These are phyloP conservation scores for Datura wrightii DNA, from an alignment of 257 asterid species.

Conservation along the genomic window DNA sequence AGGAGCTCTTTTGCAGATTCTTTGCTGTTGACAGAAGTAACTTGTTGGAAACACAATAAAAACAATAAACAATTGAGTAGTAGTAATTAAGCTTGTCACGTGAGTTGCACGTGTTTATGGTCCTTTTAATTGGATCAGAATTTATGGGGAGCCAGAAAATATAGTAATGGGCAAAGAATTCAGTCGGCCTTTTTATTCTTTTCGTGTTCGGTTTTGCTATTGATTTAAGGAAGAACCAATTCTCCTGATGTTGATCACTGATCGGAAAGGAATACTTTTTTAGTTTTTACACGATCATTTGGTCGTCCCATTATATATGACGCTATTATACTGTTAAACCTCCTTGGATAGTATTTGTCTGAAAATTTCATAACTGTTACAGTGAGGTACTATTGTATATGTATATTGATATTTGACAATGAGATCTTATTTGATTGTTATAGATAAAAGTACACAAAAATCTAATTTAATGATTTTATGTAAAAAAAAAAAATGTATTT, in stretches of 20 bases:
- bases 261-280: neutral
- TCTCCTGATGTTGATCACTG: neutral
- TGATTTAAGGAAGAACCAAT: neutral
- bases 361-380: no score
- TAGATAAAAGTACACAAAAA: no score
- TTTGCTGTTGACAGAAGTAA: slow-evolving; percentile 19
- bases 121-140: neutral
- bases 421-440: no score
- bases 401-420: no score
- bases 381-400: no score
- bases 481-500: no score
- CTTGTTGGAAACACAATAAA: slow-evolving; percentile 2
- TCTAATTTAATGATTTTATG: no score
- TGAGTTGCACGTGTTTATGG: slow-evolving; percentile 17
- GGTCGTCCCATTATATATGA: neutral
- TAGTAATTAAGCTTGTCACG: neutral
- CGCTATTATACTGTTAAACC: no score
- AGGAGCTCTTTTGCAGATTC: neutral
- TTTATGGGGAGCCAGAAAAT: neutral
- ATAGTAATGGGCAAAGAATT: neutral
- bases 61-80: neutral
- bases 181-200: neutral
- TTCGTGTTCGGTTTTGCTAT: neutral
- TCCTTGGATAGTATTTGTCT: no score
- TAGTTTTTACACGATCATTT: neutral